These are phyloP conservation scores for Fusarium tanahbumbuense DNA, from an alignment of 2,329 filamentous ascomycete species.

Conservation along the genomic window DNA sequence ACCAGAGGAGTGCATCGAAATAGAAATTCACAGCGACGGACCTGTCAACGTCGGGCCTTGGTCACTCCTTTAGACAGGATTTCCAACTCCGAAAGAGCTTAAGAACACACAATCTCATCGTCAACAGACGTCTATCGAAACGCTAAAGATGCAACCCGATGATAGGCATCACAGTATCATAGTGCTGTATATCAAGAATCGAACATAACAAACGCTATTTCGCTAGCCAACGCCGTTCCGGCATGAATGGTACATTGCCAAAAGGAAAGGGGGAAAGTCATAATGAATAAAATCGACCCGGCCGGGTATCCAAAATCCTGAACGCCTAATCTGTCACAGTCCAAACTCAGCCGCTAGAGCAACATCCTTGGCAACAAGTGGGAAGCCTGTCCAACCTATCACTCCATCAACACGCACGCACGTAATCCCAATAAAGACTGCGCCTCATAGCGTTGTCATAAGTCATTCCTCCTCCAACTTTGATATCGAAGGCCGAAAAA, in stretches of 20 bases:
- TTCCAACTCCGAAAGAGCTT: neutral
- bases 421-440: conserved; percentile 24
- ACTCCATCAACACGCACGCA: conserved; percentile 33
- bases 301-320: conserved; percentile 43
- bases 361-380: conserved; percentile 3
- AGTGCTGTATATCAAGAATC: conserved; percentile 11
- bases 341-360: conserved; percentile 10
- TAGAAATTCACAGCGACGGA: conserved; percentile 65
- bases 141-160: neutral
- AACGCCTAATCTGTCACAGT: conserved; percentile 39
- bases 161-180: neutral
- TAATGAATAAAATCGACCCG: conserved; percentile 29
- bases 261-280: conserved; percentile 8
- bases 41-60: conserved; percentile 58
- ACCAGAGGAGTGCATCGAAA: conserved; percentile 58
- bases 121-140: neutral
- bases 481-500: neutral
- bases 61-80: conserved; percentile 49
- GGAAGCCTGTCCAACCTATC: conserved; percentile 12
- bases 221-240: conserved; percentile 27
- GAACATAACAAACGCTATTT: conserved; percentile 24
- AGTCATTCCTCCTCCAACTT: conserved; percentile 16
- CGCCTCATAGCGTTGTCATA: conserved; percentile 11
- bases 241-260: conserved; percentile 24
- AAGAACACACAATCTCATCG: neutral